Evolutionary conservation across 31 red algal genomes (phyloP).

Genomic region (Bonnemaisonia californica): DNA sequence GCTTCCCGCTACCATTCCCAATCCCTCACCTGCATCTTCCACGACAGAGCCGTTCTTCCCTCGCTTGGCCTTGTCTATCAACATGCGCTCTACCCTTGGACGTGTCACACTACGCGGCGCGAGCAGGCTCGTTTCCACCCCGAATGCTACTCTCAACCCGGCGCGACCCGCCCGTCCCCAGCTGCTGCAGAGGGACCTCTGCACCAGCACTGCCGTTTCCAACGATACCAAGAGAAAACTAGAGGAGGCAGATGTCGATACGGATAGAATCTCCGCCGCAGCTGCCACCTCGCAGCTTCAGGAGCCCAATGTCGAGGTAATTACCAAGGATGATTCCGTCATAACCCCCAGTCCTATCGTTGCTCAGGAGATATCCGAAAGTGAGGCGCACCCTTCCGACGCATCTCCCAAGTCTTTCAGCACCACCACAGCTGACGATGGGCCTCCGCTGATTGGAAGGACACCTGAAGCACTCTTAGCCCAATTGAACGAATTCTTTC

Average conservation of each 20-base stretch:
- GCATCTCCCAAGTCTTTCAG: no score
- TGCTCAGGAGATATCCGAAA: neutral
- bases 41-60: neutral
- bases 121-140: slow-evolving; percentile 20
- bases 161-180: slow-evolving; percentile 15
- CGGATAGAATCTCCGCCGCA: neutral
- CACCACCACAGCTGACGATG: neutral
- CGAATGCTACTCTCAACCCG: neutral
- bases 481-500: slow-evolving; percentile 15
- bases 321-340: neutral
- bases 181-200: slow-evolving; percentile 19
- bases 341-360: neutral
- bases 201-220: slow-evolving; percentile 18
- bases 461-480: neutral
- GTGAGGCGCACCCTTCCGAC: neutral
- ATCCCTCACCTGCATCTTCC: neutral
- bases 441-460: neutral
- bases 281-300: neutral
- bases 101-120: slow-evolving; percentile 46
- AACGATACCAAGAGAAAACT: slow-evolving; percentile 8
- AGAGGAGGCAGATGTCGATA: neutral
- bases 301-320: neutral
- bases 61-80: neutral
- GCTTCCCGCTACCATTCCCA: neutral
- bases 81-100: slow-evolving; percentile 36